A percentile compares a stretch with the other conserved stretches of the same genome.
These are phyloP conservation scores for Thymus quinquecostatus DNA, from an alignment of 257 asterid species.

Conservation along the genomic window DNA sequence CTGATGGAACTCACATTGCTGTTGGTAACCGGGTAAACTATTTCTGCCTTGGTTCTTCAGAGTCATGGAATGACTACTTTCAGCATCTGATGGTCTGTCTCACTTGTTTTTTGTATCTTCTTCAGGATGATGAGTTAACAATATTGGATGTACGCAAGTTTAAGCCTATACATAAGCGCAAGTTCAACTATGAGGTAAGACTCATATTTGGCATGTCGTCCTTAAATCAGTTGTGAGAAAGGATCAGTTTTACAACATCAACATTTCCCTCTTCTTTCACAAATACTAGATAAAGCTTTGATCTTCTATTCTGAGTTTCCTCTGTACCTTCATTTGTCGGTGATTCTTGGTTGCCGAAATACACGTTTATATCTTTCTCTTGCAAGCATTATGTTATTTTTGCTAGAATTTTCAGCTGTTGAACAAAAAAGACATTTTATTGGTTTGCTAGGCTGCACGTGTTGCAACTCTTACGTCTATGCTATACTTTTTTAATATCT, in stretches of 20 bases:
- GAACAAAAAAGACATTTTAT: background rate
- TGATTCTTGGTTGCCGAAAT: slow-evolving; percentile 20
- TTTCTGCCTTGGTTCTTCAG: slow-evolving; percentile 6
- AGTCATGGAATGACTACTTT: slow-evolving; percentile 24
- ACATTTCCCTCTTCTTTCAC: background rate
- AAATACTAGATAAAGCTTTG: background rate
- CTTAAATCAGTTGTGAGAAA: slow-evolving; percentile 13
- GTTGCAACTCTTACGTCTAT: background rate
- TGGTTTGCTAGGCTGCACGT: slow-evolving; percentile 1
- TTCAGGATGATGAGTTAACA: slow-evolving; percentile 92
- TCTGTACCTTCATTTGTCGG: slow-evolving; percentile 13
- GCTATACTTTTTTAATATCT: background rate
- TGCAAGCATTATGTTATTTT: background rate
- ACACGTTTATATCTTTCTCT: slow-evolving; percentile 1
- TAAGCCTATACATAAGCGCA: slow-evolving; percentile 90
- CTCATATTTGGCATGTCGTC: slow-evolving; percentile 21
- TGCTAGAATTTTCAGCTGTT: background rate
- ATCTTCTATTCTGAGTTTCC: slow-evolving; percentile 14
- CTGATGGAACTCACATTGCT: slow-evolving; percentile 95
- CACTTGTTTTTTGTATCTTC: slow-evolving; percentile 29
- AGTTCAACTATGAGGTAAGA: slow-evolving; percentile 90
- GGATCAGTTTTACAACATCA: slow-evolving; percentile 13
- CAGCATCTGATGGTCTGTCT: slow-evolving; percentile 11
- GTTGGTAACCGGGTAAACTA: slow-evolving; percentile 90
- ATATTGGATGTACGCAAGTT: slow-evolving; percentile 97